Evolutionary conservation across 2,329 filamentous ascomycete species (phyloP), one percentile per base, ranked within the genome.

Genomic region (Dendryphion nanum): DNA sequence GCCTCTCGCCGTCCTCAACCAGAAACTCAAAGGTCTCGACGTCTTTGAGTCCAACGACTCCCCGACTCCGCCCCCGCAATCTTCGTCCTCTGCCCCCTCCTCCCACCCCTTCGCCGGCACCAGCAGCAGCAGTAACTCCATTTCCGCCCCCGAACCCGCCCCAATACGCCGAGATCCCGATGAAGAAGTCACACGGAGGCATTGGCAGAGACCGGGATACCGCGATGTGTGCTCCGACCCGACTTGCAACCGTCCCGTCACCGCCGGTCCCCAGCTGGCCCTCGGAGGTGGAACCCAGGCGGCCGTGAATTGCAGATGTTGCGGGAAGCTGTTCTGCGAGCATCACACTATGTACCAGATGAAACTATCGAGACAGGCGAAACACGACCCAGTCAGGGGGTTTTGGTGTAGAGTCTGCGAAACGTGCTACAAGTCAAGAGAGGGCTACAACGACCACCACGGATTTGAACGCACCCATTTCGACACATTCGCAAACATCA

Each of bases 311-410:
- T 98, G 93, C 66, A 79, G 93, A 47, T 89, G 90, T 47, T 98
- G 93, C 57, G 93, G 93, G 5, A 84, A 85, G 53, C 71, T 98
- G 28, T 98, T 97, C 62, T 98, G 93, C 66, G 93, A 97, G 59
- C 87, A 91, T 53, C 93, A 98, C 64, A 97, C 93, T 36, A 95
- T 98, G 90, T 98, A 97, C 61, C 91, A 98, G 71, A 97, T 97
- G 86, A 96, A 94, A 72, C 75, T 98, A 8, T 95, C 90, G 6
- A 77, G 90, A 38, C 85, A 89, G 19, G 93, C 93, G 4, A 79
- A 83, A 41, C 89, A 96, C 66, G 93, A 98, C 48, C 91, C 93
- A 0, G 81, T 93, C 2, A 76, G 91, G 45, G 93, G 93, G 6
- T 79, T 88, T 51, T 98, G 93, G 93, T 95, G 88, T 53, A 74